A percentile compares a stretch with the other conserved stretches of the same genome.
phyloP scores from a whole-genome alignment of 2,329 filamentous ascomycete species.

The Didymella exigua region DNA sequence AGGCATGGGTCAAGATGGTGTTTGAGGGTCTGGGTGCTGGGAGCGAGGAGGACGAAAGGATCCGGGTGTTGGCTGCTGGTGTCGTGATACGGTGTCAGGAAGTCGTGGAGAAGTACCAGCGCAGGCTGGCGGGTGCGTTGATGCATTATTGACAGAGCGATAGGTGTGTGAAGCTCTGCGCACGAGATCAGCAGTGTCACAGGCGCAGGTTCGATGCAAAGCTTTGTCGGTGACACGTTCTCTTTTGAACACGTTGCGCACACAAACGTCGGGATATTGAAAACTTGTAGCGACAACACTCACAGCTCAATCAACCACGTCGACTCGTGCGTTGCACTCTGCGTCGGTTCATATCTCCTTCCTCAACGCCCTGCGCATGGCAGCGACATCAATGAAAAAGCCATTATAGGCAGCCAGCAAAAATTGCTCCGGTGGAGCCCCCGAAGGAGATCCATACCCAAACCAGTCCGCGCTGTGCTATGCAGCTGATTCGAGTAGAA shows the following conservation, averaged over 20 bases:
- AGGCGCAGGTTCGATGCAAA: background rate
- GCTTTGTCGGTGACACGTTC: too few relatives aligned
- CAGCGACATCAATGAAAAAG: conserved; percentile 49
- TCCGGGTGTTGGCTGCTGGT: conserved; percentile 78
- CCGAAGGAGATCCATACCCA: conserved; percentile 43
- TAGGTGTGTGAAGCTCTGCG: background rate
- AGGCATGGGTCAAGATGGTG: conserved; percentile 80
- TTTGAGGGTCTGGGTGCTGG: conserved; percentile 62
- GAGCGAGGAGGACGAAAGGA: conserved; percentile 72
- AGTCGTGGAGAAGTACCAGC: conserved; percentile 80
- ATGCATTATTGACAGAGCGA: conserved; percentile 45
- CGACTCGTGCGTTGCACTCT: too few relatives aligned
- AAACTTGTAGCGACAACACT: too few relatives aligned
- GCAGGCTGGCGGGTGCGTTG: conserved; percentile 73
- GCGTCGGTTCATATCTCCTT: too few relatives aligned
- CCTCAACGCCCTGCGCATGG: conserved; percentile 44
- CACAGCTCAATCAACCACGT: too few relatives aligned
- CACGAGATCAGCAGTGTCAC: background rate
- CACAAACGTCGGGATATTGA: background rate
- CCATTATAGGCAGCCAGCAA: conserved; percentile 29
- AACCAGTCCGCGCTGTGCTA: conserved; percentile 47
- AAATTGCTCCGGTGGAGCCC: conserved; percentile 43
- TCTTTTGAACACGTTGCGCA: background rate
- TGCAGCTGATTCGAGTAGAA: conserved; percentile 41
- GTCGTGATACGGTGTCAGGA: conserved; percentile 80